phyloP scores from a whole-genome alignment of 257 asterid genomes.

The Solanum infundibuliforme region DNA sequence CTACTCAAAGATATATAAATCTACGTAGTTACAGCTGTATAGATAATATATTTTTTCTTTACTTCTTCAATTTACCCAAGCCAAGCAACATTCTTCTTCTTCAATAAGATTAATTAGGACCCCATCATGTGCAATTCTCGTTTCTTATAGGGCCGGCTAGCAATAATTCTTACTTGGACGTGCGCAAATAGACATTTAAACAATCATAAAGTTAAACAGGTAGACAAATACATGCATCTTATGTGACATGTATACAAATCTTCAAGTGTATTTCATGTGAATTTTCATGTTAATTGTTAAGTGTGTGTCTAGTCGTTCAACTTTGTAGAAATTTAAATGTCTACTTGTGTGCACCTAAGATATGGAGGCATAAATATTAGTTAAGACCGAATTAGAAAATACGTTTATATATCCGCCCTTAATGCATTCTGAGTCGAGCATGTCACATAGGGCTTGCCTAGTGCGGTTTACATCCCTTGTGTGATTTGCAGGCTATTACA shows the following conservation, averaged over 20 bases:
- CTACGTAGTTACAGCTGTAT: slow-evolving; percentile 1
- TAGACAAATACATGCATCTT: background rate
- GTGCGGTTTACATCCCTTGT: too few species aligned
- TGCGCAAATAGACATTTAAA: too few species aligned
- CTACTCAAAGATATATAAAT: background rate
- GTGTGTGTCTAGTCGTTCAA: background rate
- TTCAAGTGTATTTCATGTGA: background rate
- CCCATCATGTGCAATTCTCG: background rate
- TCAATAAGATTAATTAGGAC: background rate
- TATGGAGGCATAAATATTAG: background rate
- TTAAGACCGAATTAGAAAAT: too few species aligned
- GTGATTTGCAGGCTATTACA: too few species aligned
- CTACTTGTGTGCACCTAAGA: background rate
- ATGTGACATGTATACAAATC: background rate
- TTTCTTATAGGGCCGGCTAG: background rate
- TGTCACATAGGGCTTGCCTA: too few species aligned
- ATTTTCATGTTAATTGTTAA: background rate
- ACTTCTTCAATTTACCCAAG: background rate
- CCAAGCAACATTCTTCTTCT: background rate
- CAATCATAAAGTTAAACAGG: too few species aligned
- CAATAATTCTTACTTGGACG: too few species aligned
- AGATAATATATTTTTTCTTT: background rate
- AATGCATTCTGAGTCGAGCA: too few species aligned
- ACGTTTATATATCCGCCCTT: too few species aligned
- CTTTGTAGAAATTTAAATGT: too few species aligned